Conservation (phyloP, 306 rosid species). For the Inga oerstediana region DNA sequence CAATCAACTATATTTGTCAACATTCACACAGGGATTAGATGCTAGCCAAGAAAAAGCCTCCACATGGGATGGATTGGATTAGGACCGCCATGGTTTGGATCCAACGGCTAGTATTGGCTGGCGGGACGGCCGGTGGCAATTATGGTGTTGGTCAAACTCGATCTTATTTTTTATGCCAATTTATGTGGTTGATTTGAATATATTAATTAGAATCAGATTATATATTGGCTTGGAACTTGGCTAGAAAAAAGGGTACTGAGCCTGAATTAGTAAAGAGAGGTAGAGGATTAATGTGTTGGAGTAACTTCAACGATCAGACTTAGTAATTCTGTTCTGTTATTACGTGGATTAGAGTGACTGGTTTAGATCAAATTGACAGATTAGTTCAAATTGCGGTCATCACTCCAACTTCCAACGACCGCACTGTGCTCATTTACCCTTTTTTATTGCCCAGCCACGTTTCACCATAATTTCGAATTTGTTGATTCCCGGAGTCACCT, state of each 20-base stretch:
- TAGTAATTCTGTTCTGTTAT: not conserved
- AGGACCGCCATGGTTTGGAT: not conserved
- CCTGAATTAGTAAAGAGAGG: not conserved
- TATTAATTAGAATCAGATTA: not conserved
- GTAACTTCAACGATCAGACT: not conserved
- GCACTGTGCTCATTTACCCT: not conserved
- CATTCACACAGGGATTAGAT: not conserved
- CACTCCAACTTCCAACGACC: slow-evolving; percentile 47
- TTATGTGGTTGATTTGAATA: not conserved
- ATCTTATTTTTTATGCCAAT: not conserved
- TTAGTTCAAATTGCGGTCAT: not conserved
- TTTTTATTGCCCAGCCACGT: slow-evolving; percentile 24
- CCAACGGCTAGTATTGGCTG: not conserved
- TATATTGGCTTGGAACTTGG: not conserved
- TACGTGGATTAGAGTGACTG: slow-evolving; percentile 18
- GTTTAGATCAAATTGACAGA: not conserved
- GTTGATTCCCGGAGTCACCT: not conserved
- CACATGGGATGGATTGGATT: not conserved
- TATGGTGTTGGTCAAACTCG: not conserved
- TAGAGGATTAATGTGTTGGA: not conserved
- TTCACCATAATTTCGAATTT: not conserved
- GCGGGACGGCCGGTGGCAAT: not conserved
- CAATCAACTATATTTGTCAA: not conserved
- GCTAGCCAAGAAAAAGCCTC: not conserved
- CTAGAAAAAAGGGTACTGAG: not conserved